These are phyloP conservation scores for Xylariaceae sp. DNA, from an alignment of 2,329 filamentous ascomycete genomes.

Conservation along the genomic window DNA sequence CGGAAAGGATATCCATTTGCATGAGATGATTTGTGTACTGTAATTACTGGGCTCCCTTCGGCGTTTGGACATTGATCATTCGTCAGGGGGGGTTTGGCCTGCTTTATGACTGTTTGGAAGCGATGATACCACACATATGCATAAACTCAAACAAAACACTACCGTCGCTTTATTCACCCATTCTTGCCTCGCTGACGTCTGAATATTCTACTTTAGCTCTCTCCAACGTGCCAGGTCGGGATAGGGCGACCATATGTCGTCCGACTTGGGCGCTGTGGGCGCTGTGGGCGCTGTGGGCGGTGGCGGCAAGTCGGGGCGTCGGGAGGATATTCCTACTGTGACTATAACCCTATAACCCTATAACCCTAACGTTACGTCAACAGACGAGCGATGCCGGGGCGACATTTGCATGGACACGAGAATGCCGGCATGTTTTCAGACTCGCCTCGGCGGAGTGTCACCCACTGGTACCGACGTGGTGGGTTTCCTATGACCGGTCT, in stretches of 20 bases:
- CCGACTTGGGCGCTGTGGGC: background rate
- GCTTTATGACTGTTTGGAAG: slow-evolving; percentile 25
- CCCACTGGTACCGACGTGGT: background rate
- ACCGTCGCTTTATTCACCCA: slow-evolving; percentile 5
- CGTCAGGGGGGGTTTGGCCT: slow-evolving; percentile 17
- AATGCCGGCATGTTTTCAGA: background rate
- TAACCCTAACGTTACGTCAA: background rate
- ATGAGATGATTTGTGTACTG: slow-evolving; percentile 3
- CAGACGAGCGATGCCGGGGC: background rate
- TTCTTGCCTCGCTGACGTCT: slow-evolving; percentile 2
- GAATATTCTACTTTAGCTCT: too few species aligned
- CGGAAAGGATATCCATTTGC: slow-evolving; percentile 3
- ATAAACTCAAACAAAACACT: slow-evolving; percentile 14
- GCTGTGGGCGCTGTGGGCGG: background rate
- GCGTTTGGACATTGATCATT: slow-evolving; percentile 21
- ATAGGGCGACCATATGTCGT: background rate
- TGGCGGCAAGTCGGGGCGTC: background rate
- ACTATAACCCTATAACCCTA: background rate
- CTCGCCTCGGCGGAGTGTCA: background rate
- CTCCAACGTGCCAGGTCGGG: background rate
- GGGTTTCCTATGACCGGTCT: background rate
- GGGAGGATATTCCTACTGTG: background rate
- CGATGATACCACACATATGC: slow-evolving; percentile 24
- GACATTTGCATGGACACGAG: background rate
- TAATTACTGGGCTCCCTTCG: slow-evolving; percentile 14